Percentiles rank a stretch among this genome's conserved stretches.
These are phyloP conservation scores for Populus pruinosa DNA, from an alignment of 345 rosid genomes.

Conservation along the genomic window DNA sequence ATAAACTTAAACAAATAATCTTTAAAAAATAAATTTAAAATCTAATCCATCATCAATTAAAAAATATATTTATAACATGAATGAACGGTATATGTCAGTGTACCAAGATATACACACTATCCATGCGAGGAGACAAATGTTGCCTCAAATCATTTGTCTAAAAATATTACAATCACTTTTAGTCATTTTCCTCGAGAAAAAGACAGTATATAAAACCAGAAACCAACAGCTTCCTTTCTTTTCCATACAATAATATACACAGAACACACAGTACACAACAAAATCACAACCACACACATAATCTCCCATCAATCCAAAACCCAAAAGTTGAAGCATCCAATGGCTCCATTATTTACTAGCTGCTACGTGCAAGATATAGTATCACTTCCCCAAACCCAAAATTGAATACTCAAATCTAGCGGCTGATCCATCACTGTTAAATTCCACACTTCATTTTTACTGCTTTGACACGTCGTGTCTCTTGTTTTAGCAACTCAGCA, in stretches of 20 bases:
- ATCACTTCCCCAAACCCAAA: neutral
- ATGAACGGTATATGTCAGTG: neutral
- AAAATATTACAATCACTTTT: neutral
- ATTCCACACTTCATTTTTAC: neutral
- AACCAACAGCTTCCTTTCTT: neutral
- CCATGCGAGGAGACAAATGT: neutral
- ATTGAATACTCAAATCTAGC: neutral
- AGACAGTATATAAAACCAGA: neutral
- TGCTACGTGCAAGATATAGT: neutral
- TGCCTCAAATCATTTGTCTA: neutral
- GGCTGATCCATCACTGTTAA: neutral
- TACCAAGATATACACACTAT: neutral
- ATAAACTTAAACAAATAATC: too few relatives aligned
- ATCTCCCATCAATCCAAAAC: neutral
- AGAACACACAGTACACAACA: neutral
- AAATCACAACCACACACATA: neutral
- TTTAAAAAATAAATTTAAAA: too few relatives aligned
- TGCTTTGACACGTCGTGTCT: neutral
- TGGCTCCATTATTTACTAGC: neutral
- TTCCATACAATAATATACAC: neutral
- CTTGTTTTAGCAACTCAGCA: neutral
- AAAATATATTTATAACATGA: too few relatives aligned
- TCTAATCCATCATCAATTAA: too few relatives aligned
- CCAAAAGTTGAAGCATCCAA: conserved; percentile 5
- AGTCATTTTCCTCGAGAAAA: neutral